Conservation (phyloP, 768 basidiomycete species). For the Agaricus blazei region DNA sequence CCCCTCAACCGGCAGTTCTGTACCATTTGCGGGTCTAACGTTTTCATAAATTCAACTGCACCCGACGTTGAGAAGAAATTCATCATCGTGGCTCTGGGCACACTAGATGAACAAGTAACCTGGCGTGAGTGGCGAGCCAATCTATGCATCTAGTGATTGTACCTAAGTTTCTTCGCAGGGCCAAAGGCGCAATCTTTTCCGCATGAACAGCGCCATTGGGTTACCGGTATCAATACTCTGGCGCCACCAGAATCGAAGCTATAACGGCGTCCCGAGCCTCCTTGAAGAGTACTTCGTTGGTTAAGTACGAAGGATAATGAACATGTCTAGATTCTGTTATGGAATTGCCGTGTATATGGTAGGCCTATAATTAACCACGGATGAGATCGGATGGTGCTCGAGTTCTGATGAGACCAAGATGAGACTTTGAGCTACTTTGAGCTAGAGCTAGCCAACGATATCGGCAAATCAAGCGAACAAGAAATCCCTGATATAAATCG, state of each 20-base stretch:
- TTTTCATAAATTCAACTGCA: slow-evolving; percentile 20
- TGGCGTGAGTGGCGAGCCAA: slow-evolving; percentile 16
- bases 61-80: slow-evolving; percentile 15
- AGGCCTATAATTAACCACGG: too few species aligned
- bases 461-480: too few species aligned
- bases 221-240: not conserved
- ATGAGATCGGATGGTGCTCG: too few species aligned
- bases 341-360: too few species aligned
- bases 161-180: slow-evolving; percentile 13
- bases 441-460: too few species aligned
- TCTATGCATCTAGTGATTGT: not conserved
- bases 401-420: too few species aligned
- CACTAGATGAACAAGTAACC: slow-evolving; percentile 23
- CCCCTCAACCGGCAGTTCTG: slow-evolving; percentile 30
- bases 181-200: slow-evolving; percentile 24
- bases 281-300: not conserved
- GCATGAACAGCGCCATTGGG: slow-evolving; percentile 18
- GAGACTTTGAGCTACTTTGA: too few species aligned
- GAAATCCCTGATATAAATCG: too few species aligned
- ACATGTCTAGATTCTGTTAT: too few species aligned
- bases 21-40: slow-evolving; percentile 29
- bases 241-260: not conserved
- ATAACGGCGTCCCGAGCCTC: not conserved
- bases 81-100: slow-evolving; percentile 23
- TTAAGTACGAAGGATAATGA: too few species aligned